phyloP scores from a whole-genome alignment of 495 filamentous ascomycete species.

The Podospora pseudocomata region DNA sequence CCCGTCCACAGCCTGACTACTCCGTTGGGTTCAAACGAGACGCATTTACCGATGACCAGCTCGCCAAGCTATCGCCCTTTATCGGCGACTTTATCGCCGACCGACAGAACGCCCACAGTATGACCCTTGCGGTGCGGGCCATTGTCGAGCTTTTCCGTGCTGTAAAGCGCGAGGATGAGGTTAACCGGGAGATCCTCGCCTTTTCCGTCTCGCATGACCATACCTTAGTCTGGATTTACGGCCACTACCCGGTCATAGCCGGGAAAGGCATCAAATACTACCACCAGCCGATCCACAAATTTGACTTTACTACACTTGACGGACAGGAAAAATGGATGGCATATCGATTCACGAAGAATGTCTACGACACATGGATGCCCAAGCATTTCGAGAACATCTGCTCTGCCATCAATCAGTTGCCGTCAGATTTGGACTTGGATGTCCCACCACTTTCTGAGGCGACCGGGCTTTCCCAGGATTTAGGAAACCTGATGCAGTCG shows the following conservation, averaged over 20 bases:
- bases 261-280: conserved; percentile 18
- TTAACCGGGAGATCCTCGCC: conserved; percentile 40
- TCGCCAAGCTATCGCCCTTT: too few relatives aligned
- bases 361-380: conserved; percentile 26
- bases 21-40: too few relatives aligned
- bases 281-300: conserved; percentile 13
- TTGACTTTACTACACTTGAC: conserved; percentile 11
- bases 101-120: conserved; percentile 31
- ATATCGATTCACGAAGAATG: conserved; percentile 25
- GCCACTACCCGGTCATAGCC: conserved; percentile 31
- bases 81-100: background rate
- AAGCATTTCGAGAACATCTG: conserved; percentile 39
- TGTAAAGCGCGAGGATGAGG: conserved; percentile 36
- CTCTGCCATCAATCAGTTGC: conserved; percentile 41
- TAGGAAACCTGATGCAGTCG: conserved; percentile 13
- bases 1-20: conserved; percentile 37
- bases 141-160: conserved; percentile 34
- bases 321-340: conserved; percentile 23
- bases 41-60: too few relatives aligned
- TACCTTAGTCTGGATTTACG: conserved; percentile 36
- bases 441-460: conserved; percentile 16
- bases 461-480: conserved; percentile 19
- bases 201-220: conserved; percentile 51
- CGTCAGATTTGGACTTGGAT: conserved; percentile 30
- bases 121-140: conserved; percentile 37